Percentiles rank a stretch among this genome's conserved stretches.
These are phyloP conservation scores for Picochlorum sp. DNA, from an alignment of 139 green algal genomes.

Conservation along the genomic window DNA sequence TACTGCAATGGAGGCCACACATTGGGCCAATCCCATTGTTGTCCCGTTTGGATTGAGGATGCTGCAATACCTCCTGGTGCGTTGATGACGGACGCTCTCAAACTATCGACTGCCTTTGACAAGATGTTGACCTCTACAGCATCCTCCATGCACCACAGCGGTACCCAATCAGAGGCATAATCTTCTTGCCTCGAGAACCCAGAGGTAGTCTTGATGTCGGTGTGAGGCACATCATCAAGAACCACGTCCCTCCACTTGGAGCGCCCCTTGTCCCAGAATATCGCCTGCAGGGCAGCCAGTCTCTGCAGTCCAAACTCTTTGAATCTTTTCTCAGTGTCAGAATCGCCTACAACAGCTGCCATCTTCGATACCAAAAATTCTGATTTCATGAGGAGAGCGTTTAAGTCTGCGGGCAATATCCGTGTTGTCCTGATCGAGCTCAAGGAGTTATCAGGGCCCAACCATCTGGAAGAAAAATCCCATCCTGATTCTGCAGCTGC, in stretches of 20 bases:
- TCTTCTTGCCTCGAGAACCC: conserved; percentile 2
- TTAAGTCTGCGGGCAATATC: conserved; percentile 86
- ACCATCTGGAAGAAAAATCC: conserved; percentile 86
- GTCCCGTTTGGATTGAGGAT: conserved; percentile 43
- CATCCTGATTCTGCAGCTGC: conserved; percentile 81
- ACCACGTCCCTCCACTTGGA: neutral
- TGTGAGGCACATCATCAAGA: neutral
- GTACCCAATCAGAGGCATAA: conserved; percentile 76
- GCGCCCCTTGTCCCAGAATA: conserved; percentile 65
- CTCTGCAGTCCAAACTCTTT: neutral
- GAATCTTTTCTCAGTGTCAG: conserved; percentile 4
- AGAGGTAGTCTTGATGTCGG: neutral
- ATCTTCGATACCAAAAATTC: conserved; percentile 43
- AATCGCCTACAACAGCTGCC: conserved; percentile 20
- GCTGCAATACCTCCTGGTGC: conserved; percentile 52
- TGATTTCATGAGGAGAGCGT: conserved; percentile 57
- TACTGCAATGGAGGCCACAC: conserved; percentile 85
- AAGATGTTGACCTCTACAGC: neutral
- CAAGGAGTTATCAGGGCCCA: conserved; percentile 35
- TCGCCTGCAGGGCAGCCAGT: conserved; percentile 40
- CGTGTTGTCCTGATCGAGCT: conserved; percentile 61
- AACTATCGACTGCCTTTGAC: neutral
- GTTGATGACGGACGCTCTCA: conserved; percentile 30
- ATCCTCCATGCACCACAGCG: conserved; percentile 61
- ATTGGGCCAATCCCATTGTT: conserved; percentile 96